Percentiles rank a stretch among this genome's conserved stretches.
These are phyloP conservation scores for Pseudisothecium myosuroides DNA, from an alignment of 225 moss, liverwort and hornwort genomes.

Conservation along the genomic window DNA sequence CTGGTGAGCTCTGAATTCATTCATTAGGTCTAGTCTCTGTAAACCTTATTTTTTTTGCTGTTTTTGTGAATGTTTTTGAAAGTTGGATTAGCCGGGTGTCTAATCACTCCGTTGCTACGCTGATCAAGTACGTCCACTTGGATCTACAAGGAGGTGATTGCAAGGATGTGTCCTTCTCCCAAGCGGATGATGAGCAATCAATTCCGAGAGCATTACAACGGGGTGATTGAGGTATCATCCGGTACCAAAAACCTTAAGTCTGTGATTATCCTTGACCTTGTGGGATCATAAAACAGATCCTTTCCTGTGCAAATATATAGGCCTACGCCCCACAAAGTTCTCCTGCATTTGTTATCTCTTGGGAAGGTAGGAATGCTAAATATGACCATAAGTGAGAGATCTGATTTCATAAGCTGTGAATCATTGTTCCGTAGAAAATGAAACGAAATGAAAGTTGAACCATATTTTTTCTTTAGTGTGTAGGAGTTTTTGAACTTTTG, in stretches of 20 bases:
- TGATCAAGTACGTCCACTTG: background rate
- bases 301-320: background rate
- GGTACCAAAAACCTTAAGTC: background rate
- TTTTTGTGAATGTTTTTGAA: background rate
- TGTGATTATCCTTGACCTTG: background rate
- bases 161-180: slow-evolving; percentile 84
- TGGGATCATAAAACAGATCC: background rate
- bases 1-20: slow-evolving; percentile 13
- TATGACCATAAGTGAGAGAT: too few relatives aligned
- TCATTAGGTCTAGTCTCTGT: background rate
- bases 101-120: background rate
- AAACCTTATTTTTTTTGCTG: background rate
- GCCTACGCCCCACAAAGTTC: background rate
- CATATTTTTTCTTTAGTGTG: background rate
- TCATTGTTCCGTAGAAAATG: background rate
- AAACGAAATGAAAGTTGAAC: background rate
- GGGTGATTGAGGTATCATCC: background rate
- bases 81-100: background rate
- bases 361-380: background rate
- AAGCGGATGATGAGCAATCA: slow-evolving; percentile 80
- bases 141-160: slow-evolving; percentile 64
- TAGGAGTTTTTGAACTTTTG: background rate
- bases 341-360: too few relatives aligned
- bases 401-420: background rate
- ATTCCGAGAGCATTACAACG: slow-evolving; percentile 52